These are phyloP conservation scores for Amaranthus hypochondriacus DNA, from an alignment of 148 eudicot species.

Conservation along the genomic window DNA sequence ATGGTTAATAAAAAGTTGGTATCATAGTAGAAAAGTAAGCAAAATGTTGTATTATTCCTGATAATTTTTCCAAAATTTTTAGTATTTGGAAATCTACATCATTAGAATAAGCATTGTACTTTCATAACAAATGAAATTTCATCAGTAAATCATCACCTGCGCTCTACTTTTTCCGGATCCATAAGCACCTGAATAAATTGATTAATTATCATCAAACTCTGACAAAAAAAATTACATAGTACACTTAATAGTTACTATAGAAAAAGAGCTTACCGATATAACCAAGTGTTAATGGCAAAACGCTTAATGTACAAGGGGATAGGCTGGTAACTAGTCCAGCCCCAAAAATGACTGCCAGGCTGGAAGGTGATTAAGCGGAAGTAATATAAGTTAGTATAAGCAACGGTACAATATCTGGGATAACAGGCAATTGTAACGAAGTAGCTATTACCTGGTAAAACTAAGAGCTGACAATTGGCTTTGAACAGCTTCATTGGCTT, in stretches of 20 bases:
- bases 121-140: neutral
- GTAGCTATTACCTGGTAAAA: constrained; percentile 65
- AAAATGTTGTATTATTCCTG: too few species aligned
- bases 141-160: constrained; percentile 41
- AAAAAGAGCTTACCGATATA: constrained; percentile 63
- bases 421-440: neutral
- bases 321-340: constrained; percentile 97
- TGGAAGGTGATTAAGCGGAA: constrained; percentile 28
- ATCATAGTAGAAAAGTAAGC: too few species aligned
- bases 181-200: constrained; percentile 65
- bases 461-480: constrained; percentile 80
- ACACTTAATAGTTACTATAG: constrained; percentile 5
- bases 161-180: constrained; percentile 83
- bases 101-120: neutral
- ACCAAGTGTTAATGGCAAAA: constrained; percentile 91
- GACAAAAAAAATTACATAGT: neutral
- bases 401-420: neutral
- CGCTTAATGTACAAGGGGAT: constrained; percentile 96
- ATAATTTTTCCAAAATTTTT: neutral
- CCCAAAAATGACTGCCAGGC: constrained; percentile 92
- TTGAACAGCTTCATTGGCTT: constrained; percentile 95
- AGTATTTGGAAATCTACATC: neutral
- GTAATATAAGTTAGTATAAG: neutral
- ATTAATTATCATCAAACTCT: constrained; percentile 16
- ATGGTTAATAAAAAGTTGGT: too few species aligned